A percentile compares a stretch with the other conserved stretches of the same genome.
Conservation (phyloP, 805 yeast genomes). For the Wickerhamomyces ciferrii region DNA sequence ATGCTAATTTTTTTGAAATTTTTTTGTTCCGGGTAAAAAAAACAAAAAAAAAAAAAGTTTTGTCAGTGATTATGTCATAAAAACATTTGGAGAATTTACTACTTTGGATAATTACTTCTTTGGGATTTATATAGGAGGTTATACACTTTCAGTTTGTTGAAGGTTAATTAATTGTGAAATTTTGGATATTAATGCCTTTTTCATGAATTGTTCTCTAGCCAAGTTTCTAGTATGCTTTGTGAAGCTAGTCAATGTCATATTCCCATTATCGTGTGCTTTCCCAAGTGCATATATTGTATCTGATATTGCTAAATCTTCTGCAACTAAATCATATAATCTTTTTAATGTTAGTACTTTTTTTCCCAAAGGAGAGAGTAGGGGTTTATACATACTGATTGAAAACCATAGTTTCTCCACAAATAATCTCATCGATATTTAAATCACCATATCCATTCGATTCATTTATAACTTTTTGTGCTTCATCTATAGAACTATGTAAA, state of each 20-base stretch:
- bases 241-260: constrained; percentile 36
- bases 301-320: constrained; percentile 65
- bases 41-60: no score
- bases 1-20: background rate
- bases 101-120: background rate
- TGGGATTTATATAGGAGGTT: background rate
- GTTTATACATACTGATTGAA: constrained; percentile 42
- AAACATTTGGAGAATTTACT: background rate
- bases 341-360: constrained; percentile 4
- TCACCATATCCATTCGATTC: constrained; percentile 26
- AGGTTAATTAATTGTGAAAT: constrained; percentile 20
- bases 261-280: constrained; percentile 46
- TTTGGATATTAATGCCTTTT: constrained; percentile 41
- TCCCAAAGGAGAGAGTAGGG: background rate
- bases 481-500: constrained; percentile 22
- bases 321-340: constrained; percentile 47
- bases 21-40: background rate
- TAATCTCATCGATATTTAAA: constrained; percentile 35
- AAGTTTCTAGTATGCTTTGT: constrained; percentile 40
- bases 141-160: background rate
- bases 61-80: no score
- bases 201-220: constrained; percentile 60
- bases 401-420: constrained; percentile 47
- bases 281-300: constrained; percentile 61
- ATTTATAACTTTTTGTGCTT: constrained; percentile 24